Conservation (phyloP, 1,139 yeast genomes). For the Lodderomyces orthopsilosis region DNA sequence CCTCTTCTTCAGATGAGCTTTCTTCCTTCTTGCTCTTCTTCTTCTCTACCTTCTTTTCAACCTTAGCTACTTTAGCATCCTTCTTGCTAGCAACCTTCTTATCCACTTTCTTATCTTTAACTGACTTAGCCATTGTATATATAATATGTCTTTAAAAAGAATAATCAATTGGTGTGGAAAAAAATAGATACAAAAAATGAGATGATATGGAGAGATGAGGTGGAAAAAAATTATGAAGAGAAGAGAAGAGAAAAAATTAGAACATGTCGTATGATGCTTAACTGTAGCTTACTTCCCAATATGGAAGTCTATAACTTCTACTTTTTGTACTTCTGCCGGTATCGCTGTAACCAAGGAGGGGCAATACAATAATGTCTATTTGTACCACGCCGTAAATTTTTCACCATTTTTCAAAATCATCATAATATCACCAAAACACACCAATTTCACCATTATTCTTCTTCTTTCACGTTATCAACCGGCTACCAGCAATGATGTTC, state of each 20-base stretch:
- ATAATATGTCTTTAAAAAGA: neutral
- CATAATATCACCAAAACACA: neutral
- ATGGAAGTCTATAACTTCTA: slow-evolving; percentile 5
- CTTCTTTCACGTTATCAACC: neutral
- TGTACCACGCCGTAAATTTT: slow-evolving; percentile 1
- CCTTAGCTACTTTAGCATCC: slow-evolving; percentile 1
- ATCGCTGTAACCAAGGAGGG: neutral
- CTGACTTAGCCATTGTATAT: slow-evolving; percentile 1
- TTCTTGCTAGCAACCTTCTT: slow-evolving; percentile 5
- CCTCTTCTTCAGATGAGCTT: slow-evolving; percentile 2
- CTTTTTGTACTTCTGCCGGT: neutral
- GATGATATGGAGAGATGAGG: slow-evolving; percentile 11
- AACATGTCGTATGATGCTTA: neutral
- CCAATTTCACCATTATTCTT: neutral
- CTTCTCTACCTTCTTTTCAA: slow-evolving; percentile 4
- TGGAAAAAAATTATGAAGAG: slow-evolving; percentile 4
- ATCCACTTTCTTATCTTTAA: slow-evolving; percentile 2
- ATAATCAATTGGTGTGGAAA: neutral
- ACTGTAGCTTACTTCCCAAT: slow-evolving; percentile 4
- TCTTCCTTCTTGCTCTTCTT: slow-evolving; percentile 2
- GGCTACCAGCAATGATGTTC: slow-evolving; percentile 21
- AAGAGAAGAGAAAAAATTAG: slow-evolving; percentile 2
- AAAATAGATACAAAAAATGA: neutral
- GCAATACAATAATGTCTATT: neutral
- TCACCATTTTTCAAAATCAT: slow-evolving; percentile 4